Base-by-base conservation (phyloP, 2,329 filamentous ascomycete species). In the Colletotrichum cuscutae region DNA sequence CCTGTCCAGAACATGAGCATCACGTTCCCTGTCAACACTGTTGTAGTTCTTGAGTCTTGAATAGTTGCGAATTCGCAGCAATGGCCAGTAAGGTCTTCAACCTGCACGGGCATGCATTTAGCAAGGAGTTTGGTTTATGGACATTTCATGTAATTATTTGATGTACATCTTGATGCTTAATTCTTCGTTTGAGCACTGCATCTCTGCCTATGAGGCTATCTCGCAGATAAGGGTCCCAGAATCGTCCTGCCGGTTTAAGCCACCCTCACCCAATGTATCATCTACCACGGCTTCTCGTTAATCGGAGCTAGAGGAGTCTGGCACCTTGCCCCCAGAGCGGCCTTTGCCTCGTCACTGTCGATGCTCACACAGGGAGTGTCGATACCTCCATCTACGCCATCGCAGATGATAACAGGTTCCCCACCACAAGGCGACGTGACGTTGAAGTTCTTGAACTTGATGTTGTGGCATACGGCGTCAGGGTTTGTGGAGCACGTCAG, bases 391-490 rank as follows among this genome's bases (percentile, higher is more conserved):
- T 78, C 76, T 76, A 86, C 83, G 24, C 81, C 86, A 76, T 89
- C 86, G 75, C 89, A 90, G 57, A 88, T 82, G 63, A 90, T 82
- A 60, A 84, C 84, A 22, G 82, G 79, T 6, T 83, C 77, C 32
- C 79, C 81, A 24, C 82, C 82, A 52, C 83, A 83, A 0, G 89
- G 89, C 54, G 85, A 89, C 0, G 82, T 87, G 68, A 92, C 78
- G 71, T 88, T 82, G 75, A 92, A 90, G 73, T 88, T 83, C 74
- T 86, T 84, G 68, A 91, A 81, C 15, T 83, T 82, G 75, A 91
- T 90, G 64, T 87, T 86, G 62, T 84, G 84, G 77, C 90, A 92
- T 9, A 90, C 85, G 0, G 89, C 88, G 57, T 87, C 76, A 12
- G 82, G 79, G 73, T 80, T 89, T 0, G 87, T 86, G 19, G 86